phyloP scores from a whole-genome alignment of 1,139 yeast genomes.

The Hanseniaspora sp. region DNA sequence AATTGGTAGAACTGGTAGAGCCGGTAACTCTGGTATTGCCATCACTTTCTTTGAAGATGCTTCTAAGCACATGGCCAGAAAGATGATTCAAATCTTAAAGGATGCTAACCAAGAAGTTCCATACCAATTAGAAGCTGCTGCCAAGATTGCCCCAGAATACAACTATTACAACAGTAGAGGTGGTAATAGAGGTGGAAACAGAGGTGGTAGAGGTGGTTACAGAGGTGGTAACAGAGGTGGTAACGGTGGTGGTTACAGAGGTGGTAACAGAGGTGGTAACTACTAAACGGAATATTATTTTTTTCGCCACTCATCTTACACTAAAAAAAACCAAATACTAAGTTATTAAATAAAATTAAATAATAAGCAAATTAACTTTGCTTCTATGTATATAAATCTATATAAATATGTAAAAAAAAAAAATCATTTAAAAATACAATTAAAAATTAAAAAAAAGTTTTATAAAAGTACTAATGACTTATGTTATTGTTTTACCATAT shows the following conservation, averaged over 20 bases:
- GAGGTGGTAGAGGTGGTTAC: conserved; percentile 35
- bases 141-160: conserved; percentile 37
- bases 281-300: conserved; percentile 2
- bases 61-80: conserved; percentile 81
- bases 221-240: conserved; percentile 29
- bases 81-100: conserved; percentile 75
- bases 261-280: conserved; percentile 23
- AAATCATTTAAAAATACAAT: background rate
- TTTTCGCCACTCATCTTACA: background rate
- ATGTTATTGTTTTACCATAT: background rate
- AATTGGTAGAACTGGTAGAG: conserved; percentile 96
- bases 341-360: background rate
- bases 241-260: conserved; percentile 26
- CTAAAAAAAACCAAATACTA: background rate
- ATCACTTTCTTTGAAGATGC: conserved; percentile 86
- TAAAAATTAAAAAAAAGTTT: background rate
- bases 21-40: conserved; percentile 92
- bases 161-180: conserved; percentile 45
- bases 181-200: conserved; percentile 45
- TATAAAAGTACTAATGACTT: background rate
- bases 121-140: conserved; percentile 35
- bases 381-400: conserved; percentile 4
- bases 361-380: background rate
- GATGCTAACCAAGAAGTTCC: conserved; percentile 92
- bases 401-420: background rate